These are phyloP conservation scores for Centrapalus pauciflorus DNA, from an alignment of 129 eudicot genomes.

Conservation along the genomic window DNA sequence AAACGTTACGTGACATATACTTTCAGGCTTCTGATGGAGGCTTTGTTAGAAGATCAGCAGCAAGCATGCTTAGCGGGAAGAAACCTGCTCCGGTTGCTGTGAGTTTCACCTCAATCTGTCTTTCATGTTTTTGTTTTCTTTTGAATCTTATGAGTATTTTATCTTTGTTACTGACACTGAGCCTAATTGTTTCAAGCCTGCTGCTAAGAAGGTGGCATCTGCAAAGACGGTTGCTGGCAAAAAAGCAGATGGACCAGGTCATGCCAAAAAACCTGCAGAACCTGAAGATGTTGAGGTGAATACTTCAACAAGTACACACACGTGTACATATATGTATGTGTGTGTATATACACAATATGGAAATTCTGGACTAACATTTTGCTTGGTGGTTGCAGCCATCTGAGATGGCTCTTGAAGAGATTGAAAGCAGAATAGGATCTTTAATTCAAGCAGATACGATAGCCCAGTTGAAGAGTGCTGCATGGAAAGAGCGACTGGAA, in stretches of 20 bases:
- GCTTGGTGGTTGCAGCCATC: constrained; percentile 55
- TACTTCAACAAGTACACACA: constrained; percentile 2
- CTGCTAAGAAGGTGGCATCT: constrained; percentile 64
- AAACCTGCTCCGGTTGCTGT: constrained; percentile 82
- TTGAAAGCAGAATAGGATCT: constrained; percentile 81
- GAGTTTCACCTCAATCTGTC: constrained; percentile 23
- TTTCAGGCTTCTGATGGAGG: constrained; percentile 69
- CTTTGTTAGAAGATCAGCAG: constrained; percentile 75
- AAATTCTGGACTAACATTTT: not conserved
- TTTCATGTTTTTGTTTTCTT: not conserved
- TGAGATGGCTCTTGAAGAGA: constrained; percentile 96
- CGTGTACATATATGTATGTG: not conserved
- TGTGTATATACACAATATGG: not conserved
- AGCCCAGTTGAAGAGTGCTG: constrained; percentile 87
- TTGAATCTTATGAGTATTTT: not conserved
- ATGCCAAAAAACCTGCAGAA: constrained; percentile 56
- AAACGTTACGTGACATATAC: not conserved
- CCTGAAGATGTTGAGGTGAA: constrained; percentile 94
- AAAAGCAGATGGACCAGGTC: constrained; percentile 71
- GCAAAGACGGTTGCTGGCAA: constrained; percentile 58
- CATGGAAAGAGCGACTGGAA: constrained; percentile 98
- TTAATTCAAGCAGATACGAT: constrained; percentile 70
- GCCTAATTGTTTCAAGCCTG: constrained; percentile 39
- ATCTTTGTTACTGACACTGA: not conserved
- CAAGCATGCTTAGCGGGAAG: constrained; percentile 99